Evolutionary conservation across 768 basidiomycete species (phyloP), one percentile per base, ranked within the genome.

Genomic region (Russula griseocarnosa): DNA sequence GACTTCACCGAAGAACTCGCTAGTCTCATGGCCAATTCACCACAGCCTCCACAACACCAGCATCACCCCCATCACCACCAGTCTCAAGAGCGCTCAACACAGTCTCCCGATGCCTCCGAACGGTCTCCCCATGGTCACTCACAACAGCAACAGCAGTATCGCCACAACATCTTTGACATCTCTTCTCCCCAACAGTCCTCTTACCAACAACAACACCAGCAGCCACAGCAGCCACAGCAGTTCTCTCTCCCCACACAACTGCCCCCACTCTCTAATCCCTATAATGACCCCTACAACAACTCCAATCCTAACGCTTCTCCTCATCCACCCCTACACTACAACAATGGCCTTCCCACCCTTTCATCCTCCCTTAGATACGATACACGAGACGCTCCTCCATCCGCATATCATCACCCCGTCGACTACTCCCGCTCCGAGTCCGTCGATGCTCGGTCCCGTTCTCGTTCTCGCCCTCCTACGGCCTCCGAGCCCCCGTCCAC

Each of bases 1-100:
- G 86, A 90, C 73, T 83, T 89, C 68, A 75, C 78, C 46, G 87
- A 90, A 73, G 90, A 90, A 66, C 81, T 90, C 38, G 86, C 83
- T 1, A 79, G 74, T 11, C 79, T 88, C 65, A 84, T 87, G 73
- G 78, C 74, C 60, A 67, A 75, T 1, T 70, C 74, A 4, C 71
- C 73, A 55, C 63, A 71, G 46, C 68, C 70, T 3, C 36, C 69
- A 3, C 58, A 50, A 5, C 63, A 65, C 22, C 63, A 55, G 18
- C 67, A 55, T 2, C 70, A 69, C 50, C 69, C 67, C 50, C 71
- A 73, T 60, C 72, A 70, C 67, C 72, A 70, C 65, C 66, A 67
- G 36, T 74, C 79, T 11, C 74, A 78, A 55, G 81, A 80, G 38
- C 76, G 79, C 65, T 77, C 79, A 0, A 78, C 79, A n/a, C 76